Evolutionary conservation across 139 green algal species (phyloP).

Genomic region (Coelastrella sp.): DNA sequence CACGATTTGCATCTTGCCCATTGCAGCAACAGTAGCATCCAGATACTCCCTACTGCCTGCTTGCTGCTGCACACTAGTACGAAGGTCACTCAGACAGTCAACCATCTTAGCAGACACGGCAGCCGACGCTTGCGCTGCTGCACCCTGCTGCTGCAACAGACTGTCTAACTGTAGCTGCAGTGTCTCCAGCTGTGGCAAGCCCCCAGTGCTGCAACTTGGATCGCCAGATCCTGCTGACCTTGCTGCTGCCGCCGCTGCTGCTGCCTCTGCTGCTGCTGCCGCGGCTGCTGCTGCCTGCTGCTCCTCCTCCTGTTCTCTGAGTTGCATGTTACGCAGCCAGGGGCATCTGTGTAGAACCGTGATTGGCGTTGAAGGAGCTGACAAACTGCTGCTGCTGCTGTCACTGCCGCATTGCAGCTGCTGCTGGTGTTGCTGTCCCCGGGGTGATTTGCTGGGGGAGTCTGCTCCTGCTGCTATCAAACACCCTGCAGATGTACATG

Average conservation of each 20-base stretch:
- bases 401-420: background rate
- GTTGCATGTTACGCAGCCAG: background rate
- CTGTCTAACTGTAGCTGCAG: too few species aligned
- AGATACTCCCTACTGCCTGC: background rate
- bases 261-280: background rate
- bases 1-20: background rate
- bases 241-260: too few species aligned
- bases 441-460: background rate
- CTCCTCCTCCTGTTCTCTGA: background rate
- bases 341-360: background rate
- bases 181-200: too few species aligned
- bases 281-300: background rate
- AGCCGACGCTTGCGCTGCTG: too few species aligned
- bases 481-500: background rate
- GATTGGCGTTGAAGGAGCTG: background rate
- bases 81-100: background rate
- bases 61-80: background rate
- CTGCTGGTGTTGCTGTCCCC: background rate
- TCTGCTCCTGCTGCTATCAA: background rate
- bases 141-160: too few species aligned
- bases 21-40: background rate
- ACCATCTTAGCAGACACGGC: too few species aligned
- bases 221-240: too few species aligned
- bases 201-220: too few species aligned
- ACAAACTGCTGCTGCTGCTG: conserved; percentile 5